Conservation (phyloP, 148 eudicot genomes). For the Diospyros lotus region DNA sequence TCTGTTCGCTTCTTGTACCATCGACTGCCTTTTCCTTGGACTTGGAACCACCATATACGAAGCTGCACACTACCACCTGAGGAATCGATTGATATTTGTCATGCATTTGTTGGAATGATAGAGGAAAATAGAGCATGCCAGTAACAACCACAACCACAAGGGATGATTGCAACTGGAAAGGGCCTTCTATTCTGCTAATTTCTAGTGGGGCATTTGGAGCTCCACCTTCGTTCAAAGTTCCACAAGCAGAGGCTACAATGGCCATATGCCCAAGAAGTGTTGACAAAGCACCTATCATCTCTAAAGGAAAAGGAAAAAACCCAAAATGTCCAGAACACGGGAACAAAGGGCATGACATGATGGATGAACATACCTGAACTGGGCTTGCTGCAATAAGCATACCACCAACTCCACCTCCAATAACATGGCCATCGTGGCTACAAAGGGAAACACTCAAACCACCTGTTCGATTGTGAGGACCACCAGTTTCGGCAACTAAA, state of each 20-base stretch:
- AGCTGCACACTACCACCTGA: constrained; percentile 84
- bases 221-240: no score
- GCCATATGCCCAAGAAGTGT: no score
- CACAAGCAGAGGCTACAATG: no score
- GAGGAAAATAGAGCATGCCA: not conserved
- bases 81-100: not conserved
- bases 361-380: constrained; percentile 55
- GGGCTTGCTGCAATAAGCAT: constrained; percentile 66
- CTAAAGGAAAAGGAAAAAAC: no score
- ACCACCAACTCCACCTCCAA: constrained; percentile 91
- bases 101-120: not conserved
- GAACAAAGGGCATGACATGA: not conserved
- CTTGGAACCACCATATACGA: constrained; percentile 60
- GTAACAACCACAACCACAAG: not conserved
- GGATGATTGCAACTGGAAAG: no score
- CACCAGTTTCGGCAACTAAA: constrained; percentile 69
- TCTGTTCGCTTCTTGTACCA: constrained; percentile 27
- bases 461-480: constrained; percentile 66
- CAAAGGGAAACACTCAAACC: constrained; percentile 77
- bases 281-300: no score
- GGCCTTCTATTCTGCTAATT: no score
- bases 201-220: no score
- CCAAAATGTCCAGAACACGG: not conserved
- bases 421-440: constrained; percentile 78
- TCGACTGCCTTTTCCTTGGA: constrained; percentile 37